Percentiles rank a stretch among this genome's conserved stretches.
These are phyloP conservation scores for Amaranthus palmeri DNA, from an alignment of 148 eudicot species.

Conservation along the genomic window DNA sequence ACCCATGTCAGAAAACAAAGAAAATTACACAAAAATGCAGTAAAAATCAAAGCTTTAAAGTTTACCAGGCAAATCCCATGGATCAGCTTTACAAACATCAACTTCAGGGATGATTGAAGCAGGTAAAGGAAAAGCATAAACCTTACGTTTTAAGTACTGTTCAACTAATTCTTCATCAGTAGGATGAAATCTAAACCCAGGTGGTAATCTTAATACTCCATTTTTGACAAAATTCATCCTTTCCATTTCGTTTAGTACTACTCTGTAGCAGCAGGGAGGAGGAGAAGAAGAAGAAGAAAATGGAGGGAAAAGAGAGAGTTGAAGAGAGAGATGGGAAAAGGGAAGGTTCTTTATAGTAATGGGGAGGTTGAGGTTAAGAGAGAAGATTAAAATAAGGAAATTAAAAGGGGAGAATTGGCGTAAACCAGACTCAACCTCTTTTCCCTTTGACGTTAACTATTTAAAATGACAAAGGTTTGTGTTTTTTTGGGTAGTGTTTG, in stretches of 20 bases:
- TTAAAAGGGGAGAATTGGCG: constrained; percentile 42
- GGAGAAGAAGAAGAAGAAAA: constrained; percentile 9
- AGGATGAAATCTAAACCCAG: constrained; percentile 87
- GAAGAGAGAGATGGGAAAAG: constrained; percentile 14
- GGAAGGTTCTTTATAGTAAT: constrained; percentile 46
- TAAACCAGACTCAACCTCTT: constrained; percentile 75
- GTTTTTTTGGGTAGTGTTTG: too few species aligned
- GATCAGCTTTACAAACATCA: constrained; percentile 87
- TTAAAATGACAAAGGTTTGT: too few species aligned
- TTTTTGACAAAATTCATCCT: constrained; percentile 47
- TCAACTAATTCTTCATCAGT: constrained; percentile 87
- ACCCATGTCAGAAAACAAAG: too few species aligned
- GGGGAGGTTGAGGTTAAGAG: constrained; percentile 13
- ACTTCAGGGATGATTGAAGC: constrained; percentile 81
- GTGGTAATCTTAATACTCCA: constrained; percentile 71
- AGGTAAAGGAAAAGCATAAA: constrained; percentile 58
- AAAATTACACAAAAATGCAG: not conserved
- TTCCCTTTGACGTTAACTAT: constrained; percentile 36
- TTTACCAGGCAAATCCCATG: constrained; percentile 95
- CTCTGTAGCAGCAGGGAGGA: not conserved
- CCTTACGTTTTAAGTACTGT: constrained; percentile 72
- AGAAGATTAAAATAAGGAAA: constrained; percentile 2
- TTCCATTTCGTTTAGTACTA: constrained; percentile 28
- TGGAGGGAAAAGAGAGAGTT: not conserved
- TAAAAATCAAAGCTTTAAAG: too few species aligned